Evolutionary conservation across 805 yeast species (phyloP).

Genomic region (Candida xyloterini): DNA sequence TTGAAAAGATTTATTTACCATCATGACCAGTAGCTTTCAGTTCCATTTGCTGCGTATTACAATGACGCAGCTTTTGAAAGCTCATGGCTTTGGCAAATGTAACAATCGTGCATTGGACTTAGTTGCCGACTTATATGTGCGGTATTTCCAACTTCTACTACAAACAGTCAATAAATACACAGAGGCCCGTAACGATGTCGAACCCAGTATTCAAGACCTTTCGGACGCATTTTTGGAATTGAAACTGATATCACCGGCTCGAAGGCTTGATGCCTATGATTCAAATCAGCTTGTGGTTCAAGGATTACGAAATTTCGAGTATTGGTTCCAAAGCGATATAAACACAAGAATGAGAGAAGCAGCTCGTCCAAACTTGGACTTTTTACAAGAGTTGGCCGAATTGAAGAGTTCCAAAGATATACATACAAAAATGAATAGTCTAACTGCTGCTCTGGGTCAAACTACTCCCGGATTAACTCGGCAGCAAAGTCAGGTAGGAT

Average conservation of each 20-base stretch:
- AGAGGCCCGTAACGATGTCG: slow-evolving; percentile 38
- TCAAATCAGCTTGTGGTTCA: slow-evolving; percentile 40
- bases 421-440: slow-evolving; percentile 30
- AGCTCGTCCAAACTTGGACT: slow-evolving; percentile 32
- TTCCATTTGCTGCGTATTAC: slow-evolving; percentile 32
- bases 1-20: slow-evolving; percentile 1
- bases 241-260: slow-evolving; percentile 60
- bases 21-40: slow-evolving; percentile 24
- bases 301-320: slow-evolving; percentile 50
- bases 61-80: slow-evolving; percentile 58
- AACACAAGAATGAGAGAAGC: slow-evolving; percentile 42
- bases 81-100: slow-evolving; percentile 81
- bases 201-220: slow-evolving; percentile 56
- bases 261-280: slow-evolving; percentile 52
- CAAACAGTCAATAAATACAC: slow-evolving; percentile 50
- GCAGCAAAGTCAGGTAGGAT: slow-evolving; percentile 12
- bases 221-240: slow-evolving; percentile 64
- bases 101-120: slow-evolving; percentile 68
- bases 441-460: slow-evolving; percentile 34
- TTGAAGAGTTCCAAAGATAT: slow-evolving; percentile 23
- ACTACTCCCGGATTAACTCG: slow-evolving; percentile 20
- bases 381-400: slow-evolving; percentile 24
- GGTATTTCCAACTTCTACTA: slow-evolving; percentile 56
- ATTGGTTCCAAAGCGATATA: slow-evolving; percentile 52
- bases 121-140: slow-evolving; percentile 71